A percentile compares a stretch with the other conserved stretches of the same genome.
These are phyloP conservation scores for Vanderwaltozyma verrucispora DNA, from an alignment of 805 yeast species.

Conservation along the genomic window DNA sequence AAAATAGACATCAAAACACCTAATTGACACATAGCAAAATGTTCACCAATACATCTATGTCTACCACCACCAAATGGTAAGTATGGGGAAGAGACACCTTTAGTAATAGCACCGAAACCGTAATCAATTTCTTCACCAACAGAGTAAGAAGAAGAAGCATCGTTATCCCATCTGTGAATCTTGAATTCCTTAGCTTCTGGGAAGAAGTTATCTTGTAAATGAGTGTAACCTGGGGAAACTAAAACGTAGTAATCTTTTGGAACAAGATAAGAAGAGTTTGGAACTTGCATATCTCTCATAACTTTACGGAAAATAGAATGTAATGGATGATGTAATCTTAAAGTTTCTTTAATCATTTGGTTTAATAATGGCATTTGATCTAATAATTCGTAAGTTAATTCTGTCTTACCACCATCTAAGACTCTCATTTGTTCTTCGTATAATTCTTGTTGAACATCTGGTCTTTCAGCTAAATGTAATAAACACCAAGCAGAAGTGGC, in stretches of 20 bases:
- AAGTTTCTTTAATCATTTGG: conserved; percentile 81
- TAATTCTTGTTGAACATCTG: conserved; percentile 74
- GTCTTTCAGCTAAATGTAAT: conserved; percentile 80
- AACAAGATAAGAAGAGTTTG: conserved; percentile 67
- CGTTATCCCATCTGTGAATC: conserved; percentile 77
- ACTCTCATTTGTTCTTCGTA: conserved; percentile 63
- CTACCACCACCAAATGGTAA: conserved; percentile 99
- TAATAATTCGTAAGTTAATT: conserved; percentile 70
- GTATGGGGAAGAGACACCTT: conserved; percentile 93
- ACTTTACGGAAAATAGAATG: conserved; percentile 95
- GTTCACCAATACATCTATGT: conserved; percentile 99
- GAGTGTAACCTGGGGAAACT: conserved; percentile 90
- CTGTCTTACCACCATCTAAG: conserved; percentile 44
- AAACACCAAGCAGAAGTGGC: conserved; percentile 93
- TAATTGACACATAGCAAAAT: conserved; percentile 89
- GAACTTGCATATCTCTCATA: conserved; percentile 63
- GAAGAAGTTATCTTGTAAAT: conserved; percentile 66
- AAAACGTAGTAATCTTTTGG: conserved; percentile 85
- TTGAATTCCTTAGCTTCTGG: conserved; percentile 62
- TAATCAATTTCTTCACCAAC: conserved; percentile 55
- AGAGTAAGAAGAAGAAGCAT: conserved; percentile 39
- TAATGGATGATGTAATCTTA: conserved; percentile 92
- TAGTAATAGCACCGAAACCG: conserved; percentile 91
- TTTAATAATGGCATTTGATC: conserved; percentile 74
- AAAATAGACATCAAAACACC: conserved; percentile 72